phyloP scores from a whole-genome alignment of 2,329 filamentous ascomycete species.

The Lojkania enalia region DNA sequence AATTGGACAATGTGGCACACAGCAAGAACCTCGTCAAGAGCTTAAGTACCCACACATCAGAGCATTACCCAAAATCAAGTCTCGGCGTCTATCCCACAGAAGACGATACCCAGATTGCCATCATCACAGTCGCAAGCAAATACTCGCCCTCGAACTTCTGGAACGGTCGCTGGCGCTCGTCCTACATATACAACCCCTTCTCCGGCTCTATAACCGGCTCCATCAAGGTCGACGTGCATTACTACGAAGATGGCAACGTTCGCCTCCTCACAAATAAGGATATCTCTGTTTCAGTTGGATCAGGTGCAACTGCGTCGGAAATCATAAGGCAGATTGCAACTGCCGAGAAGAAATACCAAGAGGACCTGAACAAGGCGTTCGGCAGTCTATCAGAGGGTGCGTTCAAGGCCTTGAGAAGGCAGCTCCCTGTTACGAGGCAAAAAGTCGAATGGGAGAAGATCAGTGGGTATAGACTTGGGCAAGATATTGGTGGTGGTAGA shows the following conservation, averaged over 20 bases:
- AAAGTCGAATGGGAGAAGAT: constrained; percentile 99
- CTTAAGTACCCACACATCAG: constrained; percentile 73
- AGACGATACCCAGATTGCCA: constrained; percentile 73
- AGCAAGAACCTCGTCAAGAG: constrained; percentile 85
- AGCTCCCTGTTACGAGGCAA: constrained; percentile 93
- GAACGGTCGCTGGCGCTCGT: constrained; percentile 95
- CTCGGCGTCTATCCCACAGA: constrained; percentile 82
- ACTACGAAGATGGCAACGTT: constrained; percentile 99
- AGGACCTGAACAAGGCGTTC: constrained; percentile 92
- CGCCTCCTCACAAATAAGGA: constrained; percentile 87
- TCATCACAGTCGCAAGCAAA: constrained; percentile 90
- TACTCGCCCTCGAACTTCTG: constrained; percentile 99
- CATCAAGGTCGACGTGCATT: constrained; percentile 95
- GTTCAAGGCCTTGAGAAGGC: constrained; percentile 89
- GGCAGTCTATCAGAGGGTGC: constrained; percentile 86
- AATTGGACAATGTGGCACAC: constrained; percentile 3
- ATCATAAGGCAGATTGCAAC: constrained; percentile 77
- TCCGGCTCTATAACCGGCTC: constrained; percentile 70
- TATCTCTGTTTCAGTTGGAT: constrained; percentile 62
- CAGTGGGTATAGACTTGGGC: constrained; percentile 73
- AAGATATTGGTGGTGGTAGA: constrained; percentile 56
- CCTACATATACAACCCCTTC: constrained; percentile 76
- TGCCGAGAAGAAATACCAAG: constrained; percentile 90
- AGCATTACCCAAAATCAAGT: constrained; percentile 84
- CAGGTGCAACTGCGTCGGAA: constrained; percentile 64